Percentiles rank a stretch among this genome's conserved stretches.
phyloP scores from a whole-genome alignment of 176 grass and related monocot species.

The Miscanthus lutarioriparius region DNA sequence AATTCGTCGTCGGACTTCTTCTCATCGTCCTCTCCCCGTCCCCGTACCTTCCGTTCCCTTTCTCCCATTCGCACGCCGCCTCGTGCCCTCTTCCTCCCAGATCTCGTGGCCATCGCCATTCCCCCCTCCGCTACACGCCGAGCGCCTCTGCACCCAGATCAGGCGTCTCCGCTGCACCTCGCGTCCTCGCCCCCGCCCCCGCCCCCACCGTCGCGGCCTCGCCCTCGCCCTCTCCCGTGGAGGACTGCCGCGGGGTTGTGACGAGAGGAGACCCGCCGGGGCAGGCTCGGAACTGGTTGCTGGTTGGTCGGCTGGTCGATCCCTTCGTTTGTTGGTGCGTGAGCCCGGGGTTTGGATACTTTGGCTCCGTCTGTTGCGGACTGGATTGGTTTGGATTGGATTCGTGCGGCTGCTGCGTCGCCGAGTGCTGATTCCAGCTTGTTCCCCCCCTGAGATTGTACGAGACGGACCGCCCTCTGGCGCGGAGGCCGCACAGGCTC shows the following conservation, averaged over 20 bases:
- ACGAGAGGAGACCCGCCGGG: neutral
- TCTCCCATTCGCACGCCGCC: conserved; percentile 42
- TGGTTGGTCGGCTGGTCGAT: neutral
- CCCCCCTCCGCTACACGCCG: neutral
- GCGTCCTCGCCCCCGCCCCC: neutral
- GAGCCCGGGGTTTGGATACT: neutral
- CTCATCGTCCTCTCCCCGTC: neutral
- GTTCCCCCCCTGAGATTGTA: too few relatives aligned
- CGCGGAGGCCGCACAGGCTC: conserved; percentile 18
- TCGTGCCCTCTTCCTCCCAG: conserved; percentile 10
- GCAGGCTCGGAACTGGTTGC: too few relatives aligned
- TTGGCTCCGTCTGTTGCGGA: neutral
- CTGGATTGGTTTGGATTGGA: neutral
- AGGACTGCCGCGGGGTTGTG: neutral
- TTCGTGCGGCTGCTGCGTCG: neutral
- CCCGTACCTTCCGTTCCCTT: conserved; percentile 34
- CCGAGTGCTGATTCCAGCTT: neutral
- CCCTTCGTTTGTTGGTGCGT: neutral
- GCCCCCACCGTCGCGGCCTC: neutral
- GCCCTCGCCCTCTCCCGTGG: neutral
- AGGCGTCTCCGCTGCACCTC: neutral
- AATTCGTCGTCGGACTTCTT: conserved; percentile 28
- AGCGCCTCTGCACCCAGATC: neutral
- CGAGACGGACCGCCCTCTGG: neutral
- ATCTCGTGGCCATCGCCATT: conserved; percentile 37